phyloP scores from a whole-genome alignment of 495 filamentous ascomycete genomes.

The Diplogelasinospora grovesii region DNA sequence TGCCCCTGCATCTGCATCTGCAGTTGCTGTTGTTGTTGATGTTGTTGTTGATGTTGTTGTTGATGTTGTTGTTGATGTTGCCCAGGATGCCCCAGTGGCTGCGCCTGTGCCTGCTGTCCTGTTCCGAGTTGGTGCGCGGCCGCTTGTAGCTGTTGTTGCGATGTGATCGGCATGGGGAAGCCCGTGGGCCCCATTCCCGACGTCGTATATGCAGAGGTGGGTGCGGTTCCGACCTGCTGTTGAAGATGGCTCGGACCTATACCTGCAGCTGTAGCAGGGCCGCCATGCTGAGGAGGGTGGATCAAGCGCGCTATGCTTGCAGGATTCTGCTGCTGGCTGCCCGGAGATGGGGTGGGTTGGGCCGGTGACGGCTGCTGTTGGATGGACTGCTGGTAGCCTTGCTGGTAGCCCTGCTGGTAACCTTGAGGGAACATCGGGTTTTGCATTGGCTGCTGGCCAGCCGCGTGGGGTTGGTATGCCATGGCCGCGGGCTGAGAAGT shows the following conservation, averaged over 20 bases:
- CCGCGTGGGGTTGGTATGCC: conserved; percentile 23
- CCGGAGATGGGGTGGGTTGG: conserved; percentile 27
- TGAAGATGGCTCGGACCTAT: conserved; percentile 11
- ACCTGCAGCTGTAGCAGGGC: conserved; percentile 26
- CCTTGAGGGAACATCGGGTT: too few species aligned
- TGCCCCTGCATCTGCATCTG: too few species aligned
- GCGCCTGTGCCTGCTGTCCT: conserved; percentile 19
- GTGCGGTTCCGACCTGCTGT: too few species aligned
- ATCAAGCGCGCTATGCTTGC: conserved; percentile 67
- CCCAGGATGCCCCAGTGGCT: conserved; percentile 13
- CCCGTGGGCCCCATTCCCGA: too few species aligned
- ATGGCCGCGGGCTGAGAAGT: conserved; percentile 11
- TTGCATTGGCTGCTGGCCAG: conserved; percentile 36
- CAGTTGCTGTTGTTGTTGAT: conserved; percentile 14
- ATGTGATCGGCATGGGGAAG: too few species aligned
- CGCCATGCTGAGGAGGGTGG: conserved; percentile 52
- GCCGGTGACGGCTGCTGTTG: conserved; percentile 24
- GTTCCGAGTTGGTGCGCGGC: too few species aligned
- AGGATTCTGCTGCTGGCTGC: conserved; percentile 47
- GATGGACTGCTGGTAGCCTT: too few species aligned
- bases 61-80: conserved; percentile 18
- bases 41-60: conserved; percentile 14
- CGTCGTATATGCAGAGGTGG: conserved; percentile 13
- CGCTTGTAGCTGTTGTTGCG: conserved; percentile 12
- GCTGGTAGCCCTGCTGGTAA: too few species aligned